These are phyloP conservation scores for Caulochytrium protostelioides DNA, from an alignment of 371 early-diverging fungal species.

Conservation along the genomic window DNA sequence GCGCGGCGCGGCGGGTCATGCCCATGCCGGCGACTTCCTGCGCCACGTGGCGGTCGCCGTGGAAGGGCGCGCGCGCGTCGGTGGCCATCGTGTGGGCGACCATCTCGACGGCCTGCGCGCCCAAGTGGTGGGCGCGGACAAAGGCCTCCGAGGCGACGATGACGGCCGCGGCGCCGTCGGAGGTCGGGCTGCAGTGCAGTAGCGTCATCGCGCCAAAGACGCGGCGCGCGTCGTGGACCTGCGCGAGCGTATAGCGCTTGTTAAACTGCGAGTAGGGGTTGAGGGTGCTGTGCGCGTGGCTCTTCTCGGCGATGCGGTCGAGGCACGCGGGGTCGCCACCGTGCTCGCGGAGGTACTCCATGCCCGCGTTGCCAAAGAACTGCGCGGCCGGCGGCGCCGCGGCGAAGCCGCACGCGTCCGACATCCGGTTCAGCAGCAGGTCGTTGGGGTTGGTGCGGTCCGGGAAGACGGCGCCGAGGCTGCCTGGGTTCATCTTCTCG, in stretches of 20 bases:
- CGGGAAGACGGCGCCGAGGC: constrained; percentile 23
- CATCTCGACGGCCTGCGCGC: constrained; percentile 46
- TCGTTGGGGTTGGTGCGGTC: constrained; percentile 47
- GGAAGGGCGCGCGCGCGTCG: constrained; percentile 38
- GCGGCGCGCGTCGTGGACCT: constrained; percentile 33
- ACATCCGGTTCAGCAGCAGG: constrained; percentile 29
- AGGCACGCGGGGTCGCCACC: constrained; percentile 34
- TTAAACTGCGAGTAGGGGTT: constrained; percentile 63
- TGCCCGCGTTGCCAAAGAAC: constrained; percentile 55
- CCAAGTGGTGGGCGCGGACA: constrained; percentile 35
- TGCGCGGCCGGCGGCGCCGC: constrained; percentile 44
- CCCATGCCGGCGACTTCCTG: constrained; percentile 31
- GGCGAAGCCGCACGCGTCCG: constrained; percentile 30
- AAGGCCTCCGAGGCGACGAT: constrained; percentile 47
- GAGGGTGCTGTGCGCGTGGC: constrained; percentile 46
- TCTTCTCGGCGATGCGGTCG: constrained; percentile 53
- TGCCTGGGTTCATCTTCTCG: constrained; percentile 46
- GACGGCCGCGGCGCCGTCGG: constrained; percentile 48
- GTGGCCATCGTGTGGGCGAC: constrained; percentile 48
- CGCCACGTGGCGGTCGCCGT: constrained; percentile 22
- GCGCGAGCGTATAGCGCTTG: constrained; percentile 40
- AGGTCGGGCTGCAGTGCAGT: constrained; percentile 58
- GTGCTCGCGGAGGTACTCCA: constrained; percentile 42
- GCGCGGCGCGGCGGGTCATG: constrained; percentile 46
- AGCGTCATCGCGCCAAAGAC: constrained; percentile 48